Base-by-base conservation (phyloP, 2,329 filamentous ascomycete genomes). In the Cladophialophora exuberans region DNA sequence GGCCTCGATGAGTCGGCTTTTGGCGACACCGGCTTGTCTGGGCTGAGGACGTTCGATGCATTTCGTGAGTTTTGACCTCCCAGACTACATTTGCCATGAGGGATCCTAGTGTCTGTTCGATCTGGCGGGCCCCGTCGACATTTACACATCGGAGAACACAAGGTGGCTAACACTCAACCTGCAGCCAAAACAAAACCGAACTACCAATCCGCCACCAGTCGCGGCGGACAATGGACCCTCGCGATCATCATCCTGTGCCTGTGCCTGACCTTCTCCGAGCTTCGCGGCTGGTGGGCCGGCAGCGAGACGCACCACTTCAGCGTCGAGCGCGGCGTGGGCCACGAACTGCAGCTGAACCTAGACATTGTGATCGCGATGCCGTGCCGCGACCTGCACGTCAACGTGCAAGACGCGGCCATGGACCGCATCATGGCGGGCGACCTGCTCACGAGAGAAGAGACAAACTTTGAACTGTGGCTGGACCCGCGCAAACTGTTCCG, bases 121-220 rank as follows among this genome's bases (percentile, higher is more conserved):
- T 7, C 39, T 42, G 39, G 18, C 39, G n/a, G 7, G 25, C 7
- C 15, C 1, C 15, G 6, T n/a, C n/a, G n/a, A n/a, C n/a, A 18
- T 38, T 3, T 3, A 17, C 35, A 10, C 15, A 6, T 38, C 28
- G 17, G 30, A 33, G n/a, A 6, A 28, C 25, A 44, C 17, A 9
- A 20, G 23, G n/a, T 57, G n/a, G 41, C 55, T 56, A 22, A 49
- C 22, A 26, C 31, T 10, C 17, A 4, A 45, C 10, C 15, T n/a
- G 13, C 68, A 96, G 92, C 94, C 63, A 97, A 99, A 80, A 90
- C 93, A 50, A 97, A 97, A 77, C 84, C 92, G 13, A 90, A 93
- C 68, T 99, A 97, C 74, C 86, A 94, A 52, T 87, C 88, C 42
- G 84, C 86, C 62, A 95, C 90, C 26, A 83, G 88, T 31, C 88